These are phyloP conservation scores for Vinca minor DNA, from an alignment of 257 asterid species.

Conservation along the genomic window DNA sequence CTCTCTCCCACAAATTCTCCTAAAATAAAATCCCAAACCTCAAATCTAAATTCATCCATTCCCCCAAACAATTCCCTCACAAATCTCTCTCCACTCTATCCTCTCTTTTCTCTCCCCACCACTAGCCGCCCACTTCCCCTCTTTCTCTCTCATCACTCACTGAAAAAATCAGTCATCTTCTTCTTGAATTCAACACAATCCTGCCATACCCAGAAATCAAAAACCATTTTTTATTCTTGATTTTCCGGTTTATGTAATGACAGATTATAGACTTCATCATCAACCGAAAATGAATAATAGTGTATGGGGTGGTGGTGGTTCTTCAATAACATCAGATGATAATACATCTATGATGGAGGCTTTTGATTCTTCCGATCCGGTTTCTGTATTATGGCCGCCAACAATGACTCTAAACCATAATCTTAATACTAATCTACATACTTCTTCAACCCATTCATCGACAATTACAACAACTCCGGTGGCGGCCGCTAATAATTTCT, in stretches of 20 bases:
- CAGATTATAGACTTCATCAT: constrained; percentile 23
- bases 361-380: constrained; percentile 53
- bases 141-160: background rate
- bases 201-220: background rate
- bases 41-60: constrained; percentile 22
- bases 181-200: background rate
- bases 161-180: constrained; percentile 1
- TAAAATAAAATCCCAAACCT: constrained; percentile 30
- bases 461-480: background rate
- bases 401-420: constrained; percentile 6
- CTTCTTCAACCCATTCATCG: constrained; percentile 15
- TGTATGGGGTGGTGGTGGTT: constrained; percentile 24
- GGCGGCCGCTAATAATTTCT: constrained; percentile 11
- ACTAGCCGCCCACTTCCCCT: constrained; percentile 16
- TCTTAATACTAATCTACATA: background rate
- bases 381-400: constrained; percentile 51
- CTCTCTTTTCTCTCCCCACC: constrained; percentile 14
- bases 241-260: constrained; percentile 30
- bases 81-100: background rate
- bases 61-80: constrained; percentile 8
- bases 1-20: constrained; percentile 29
- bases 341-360: constrained; percentile 47
- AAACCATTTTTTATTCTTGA: background rate
- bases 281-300: constrained; percentile 34
- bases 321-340: constrained; percentile 19